Conservation (phyloP, 495 filamentous ascomycete species). For the Tirmania nivea region DNA sequence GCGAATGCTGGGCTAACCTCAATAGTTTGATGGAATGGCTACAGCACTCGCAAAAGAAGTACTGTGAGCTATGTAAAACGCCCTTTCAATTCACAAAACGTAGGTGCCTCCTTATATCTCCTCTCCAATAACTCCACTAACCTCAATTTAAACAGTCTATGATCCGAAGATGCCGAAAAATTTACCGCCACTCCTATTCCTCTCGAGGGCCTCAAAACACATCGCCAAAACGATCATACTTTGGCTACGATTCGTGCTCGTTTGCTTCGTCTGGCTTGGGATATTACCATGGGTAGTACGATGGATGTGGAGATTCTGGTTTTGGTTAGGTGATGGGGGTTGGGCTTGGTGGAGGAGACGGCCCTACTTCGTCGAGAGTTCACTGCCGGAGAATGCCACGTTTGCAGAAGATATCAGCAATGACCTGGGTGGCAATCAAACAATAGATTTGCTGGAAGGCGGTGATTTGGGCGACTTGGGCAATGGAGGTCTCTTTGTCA, state of each 20-base stretch:
- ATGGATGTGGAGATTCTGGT: conserved; percentile 71
- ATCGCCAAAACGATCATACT: conserved; percentile 43
- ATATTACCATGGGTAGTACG: conserved; percentile 81
- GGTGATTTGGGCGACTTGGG: neutral
- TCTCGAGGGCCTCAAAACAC: conserved; percentile 52
- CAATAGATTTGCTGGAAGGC: neutral
- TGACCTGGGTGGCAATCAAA: conserved; percentile 7
- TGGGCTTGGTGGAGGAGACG: conserved; percentile 30
- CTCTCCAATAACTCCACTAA: neutral
- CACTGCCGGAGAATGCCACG: neutral
- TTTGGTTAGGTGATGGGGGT: conserved; percentile 88
- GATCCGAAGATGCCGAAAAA: conserved; percentile 70
- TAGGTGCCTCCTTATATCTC: neutral
- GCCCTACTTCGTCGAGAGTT: conserved; percentile 6
- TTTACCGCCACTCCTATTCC: conserved; percentile 58
- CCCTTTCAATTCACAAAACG: conserved; percentile 88
- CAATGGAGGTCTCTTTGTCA: neutral
- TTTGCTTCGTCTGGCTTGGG: conserved; percentile 68
- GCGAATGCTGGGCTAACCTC: neutral
- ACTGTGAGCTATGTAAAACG: conserved; percentile 98
- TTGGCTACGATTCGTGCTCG: conserved; percentile 56
- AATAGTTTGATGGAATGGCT: conserved; percentile 76
- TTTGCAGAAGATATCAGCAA: conserved; percentile 4
- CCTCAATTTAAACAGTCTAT: conserved; percentile 33
- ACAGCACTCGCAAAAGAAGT: conserved; percentile 91